A percentile compares a stretch with the other conserved stretches of the same genome.
These are phyloP conservation scores for Ustilago loliicola DNA, from an alignment of 1,284 basidiomycete genomes.

Conservation along the genomic window DNA sequence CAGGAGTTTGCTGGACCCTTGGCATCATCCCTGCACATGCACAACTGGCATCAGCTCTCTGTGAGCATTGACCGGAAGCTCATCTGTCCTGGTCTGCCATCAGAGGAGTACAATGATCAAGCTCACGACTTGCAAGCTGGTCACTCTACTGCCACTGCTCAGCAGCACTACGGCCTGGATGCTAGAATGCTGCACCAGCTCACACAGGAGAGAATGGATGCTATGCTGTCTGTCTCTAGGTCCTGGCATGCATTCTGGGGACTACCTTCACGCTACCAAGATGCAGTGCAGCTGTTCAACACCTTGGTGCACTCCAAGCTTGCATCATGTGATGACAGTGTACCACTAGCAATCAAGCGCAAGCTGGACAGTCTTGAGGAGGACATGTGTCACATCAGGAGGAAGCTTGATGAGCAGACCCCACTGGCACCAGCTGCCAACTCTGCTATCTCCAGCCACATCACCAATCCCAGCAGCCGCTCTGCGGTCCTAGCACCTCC, in stretches of 20 bases:
- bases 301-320: too few relatives aligned
- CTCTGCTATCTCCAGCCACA: too few relatives aligned
- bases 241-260: not conserved
- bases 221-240: not conserved
- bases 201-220: not conserved
- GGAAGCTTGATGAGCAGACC: not conserved
- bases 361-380: not conserved
- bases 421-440: not conserved
- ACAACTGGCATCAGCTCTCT: constrained; percentile 2
- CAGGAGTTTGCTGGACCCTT: not conserved
- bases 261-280: not conserved
- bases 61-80: constrained; percentile 4
- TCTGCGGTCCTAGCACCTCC: too few relatives aligned
- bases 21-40: not conserved
- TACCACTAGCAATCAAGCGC: not conserved
- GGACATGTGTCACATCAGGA: not conserved
- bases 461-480: too few relatives aligned
- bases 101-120: not conserved
- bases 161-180: constrained; percentile 6
- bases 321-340: too few relatives aligned
- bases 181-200: not conserved
- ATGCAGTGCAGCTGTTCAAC: not conserved
- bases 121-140: not conserved
- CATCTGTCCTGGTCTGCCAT: not conserved
- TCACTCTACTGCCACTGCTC: not conserved